These are phyloP conservation scores for Talaromyces trachyspermus DNA, from an alignment of 495 filamentous ascomycete species.

Conservation along the genomic window DNA sequence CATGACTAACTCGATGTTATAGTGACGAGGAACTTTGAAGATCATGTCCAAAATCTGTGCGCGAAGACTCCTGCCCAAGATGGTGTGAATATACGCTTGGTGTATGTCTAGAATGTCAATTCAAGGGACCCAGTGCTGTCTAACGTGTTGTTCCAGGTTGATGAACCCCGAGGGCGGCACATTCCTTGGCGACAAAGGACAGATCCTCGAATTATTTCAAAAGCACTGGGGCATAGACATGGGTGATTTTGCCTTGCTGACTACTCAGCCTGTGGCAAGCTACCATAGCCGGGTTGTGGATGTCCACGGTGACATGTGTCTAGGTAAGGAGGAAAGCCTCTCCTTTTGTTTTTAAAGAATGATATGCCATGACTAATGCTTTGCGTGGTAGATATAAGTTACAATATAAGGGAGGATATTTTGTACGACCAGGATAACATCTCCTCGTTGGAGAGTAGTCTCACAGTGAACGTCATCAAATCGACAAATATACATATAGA, in stretches of 20 bases:
- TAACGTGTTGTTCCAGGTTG: neutral
- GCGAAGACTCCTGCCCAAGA: constrained; percentile 1
- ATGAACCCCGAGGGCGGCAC: constrained; percentile 7
- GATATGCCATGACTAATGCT: no score
- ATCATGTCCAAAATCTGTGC: neutral
- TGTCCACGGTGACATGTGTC: neutral
- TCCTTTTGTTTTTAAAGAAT: no score
- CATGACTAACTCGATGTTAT: neutral
- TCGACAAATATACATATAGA: constrained; percentile 9
- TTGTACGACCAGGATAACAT: constrained; percentile 12
- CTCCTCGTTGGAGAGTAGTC: constrained; percentile 9
- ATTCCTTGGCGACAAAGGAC: constrained; percentile 5
- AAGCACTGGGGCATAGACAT: constrained; percentile 3
- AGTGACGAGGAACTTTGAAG: constrained; percentile 5
- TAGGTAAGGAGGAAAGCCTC: constrained; percentile 5
- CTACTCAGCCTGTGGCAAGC: constrained; percentile 1
- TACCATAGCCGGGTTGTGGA: constrained; percentile 5
- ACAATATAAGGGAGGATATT: constrained; percentile 12
- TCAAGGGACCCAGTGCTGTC: no score
- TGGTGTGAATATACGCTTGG: neutral
- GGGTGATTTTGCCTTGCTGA: constrained; percentile 2
- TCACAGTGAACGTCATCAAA: constrained; percentile 9
- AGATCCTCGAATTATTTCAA: neutral
- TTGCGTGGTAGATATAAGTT: constrained; percentile 14
- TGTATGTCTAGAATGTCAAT: neutral